phyloP scores from a whole-genome alignment of 805 yeast species.

The Candida suzukii region DNA sequence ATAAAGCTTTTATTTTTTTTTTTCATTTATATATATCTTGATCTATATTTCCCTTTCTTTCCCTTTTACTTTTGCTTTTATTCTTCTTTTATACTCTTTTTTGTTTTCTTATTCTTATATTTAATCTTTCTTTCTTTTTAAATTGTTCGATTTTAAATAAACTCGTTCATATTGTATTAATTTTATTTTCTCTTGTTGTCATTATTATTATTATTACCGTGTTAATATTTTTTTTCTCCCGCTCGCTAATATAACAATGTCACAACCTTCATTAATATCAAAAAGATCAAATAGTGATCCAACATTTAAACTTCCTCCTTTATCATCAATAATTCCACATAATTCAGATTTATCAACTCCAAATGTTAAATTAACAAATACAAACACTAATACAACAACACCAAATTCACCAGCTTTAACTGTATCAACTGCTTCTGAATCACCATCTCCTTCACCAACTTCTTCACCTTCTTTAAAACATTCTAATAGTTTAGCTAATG shows the following conservation, averaged over 20 bases:
- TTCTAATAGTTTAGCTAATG: background rate
- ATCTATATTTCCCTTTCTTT: no score
- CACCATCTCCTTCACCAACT: conserved; percentile 1
- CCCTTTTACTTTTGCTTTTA: no score
- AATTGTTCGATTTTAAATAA: no score
- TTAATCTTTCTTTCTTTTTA: no score
- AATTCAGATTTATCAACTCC: background rate
- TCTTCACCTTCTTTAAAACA: background rate
- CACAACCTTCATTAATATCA: background rate
- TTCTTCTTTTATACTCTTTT: no score
- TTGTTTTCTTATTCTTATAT: no score
- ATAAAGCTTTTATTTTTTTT: no score
- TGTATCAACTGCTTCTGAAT: background rate
- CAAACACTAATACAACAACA: background rate
- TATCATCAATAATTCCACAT: conserved; percentile 13
- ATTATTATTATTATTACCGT: no score
- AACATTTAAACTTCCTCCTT: conserved; percentile 20
- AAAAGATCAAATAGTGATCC: conserved; percentile 17
- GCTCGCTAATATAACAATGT: background rate
- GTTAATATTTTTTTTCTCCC: no score
- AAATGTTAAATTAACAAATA: background rate
- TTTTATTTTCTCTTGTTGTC: no score
- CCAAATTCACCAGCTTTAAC: background rate
- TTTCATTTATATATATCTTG: no score
- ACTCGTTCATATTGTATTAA: no score